Conservation (phyloP, 352 stramenopile genomes). For the Pythium sukuiense region DNA sequence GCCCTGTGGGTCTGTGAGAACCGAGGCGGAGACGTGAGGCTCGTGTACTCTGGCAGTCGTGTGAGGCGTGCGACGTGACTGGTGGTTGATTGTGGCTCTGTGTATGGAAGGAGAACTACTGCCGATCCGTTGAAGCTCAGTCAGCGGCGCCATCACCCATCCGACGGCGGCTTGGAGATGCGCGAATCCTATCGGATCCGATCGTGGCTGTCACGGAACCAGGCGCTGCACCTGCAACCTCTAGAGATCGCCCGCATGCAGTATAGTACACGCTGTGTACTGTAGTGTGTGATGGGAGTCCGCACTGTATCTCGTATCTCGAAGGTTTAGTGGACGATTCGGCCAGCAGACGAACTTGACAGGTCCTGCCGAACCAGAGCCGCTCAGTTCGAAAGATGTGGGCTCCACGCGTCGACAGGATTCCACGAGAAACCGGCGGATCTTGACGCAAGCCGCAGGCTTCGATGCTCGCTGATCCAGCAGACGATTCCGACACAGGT, state of each 20-base stretch:
- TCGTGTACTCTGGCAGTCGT: too few relatives aligned
- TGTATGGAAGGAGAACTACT: background rate
- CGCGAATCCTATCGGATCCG: constrained; percentile 2
- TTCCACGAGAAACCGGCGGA: constrained; percentile 4
- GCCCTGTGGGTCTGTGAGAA: too few relatives aligned
- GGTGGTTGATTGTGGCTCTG: background rate
- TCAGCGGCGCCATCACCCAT: constrained; percentile 12
- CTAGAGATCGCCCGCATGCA: background rate
- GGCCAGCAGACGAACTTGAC: constrained; percentile 1
- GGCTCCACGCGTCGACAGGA: constrained; percentile 1
- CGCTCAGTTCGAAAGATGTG: background rate
- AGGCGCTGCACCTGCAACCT: background rate
- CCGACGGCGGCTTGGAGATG: background rate
- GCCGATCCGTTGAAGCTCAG: constrained; percentile 11
- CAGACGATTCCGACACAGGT: constrained; percentile 1
- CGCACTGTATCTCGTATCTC: background rate
- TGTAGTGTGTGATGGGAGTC: background rate
- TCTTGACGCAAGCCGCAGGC: background rate
- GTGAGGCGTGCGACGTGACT: background rate
- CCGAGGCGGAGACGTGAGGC: too few relatives aligned
- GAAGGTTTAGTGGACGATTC: background rate
- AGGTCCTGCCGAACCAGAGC: background rate
- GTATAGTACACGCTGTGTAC: background rate
- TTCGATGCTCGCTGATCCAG: background rate
- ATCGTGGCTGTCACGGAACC: background rate